phyloP scores from a whole-genome alignment of 441 rosid genomes.

The Pelargonium fulgidum region DNA sequence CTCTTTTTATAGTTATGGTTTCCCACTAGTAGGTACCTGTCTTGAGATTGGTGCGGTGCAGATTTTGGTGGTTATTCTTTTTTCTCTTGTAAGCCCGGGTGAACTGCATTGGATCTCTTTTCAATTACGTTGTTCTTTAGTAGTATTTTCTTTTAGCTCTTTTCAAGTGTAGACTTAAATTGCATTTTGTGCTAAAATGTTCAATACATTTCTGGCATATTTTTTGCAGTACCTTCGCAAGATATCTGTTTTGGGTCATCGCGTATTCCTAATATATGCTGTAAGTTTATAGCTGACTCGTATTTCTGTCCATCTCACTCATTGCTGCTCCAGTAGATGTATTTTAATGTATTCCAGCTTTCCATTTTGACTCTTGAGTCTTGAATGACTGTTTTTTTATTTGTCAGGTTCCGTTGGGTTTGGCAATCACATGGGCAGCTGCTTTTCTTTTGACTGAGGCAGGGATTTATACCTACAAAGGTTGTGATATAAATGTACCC shows the following conservation, averaged over 20 bases:
- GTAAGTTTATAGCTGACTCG: slow-evolving; percentile 38
- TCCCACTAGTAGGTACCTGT: slow-evolving; percentile 83
- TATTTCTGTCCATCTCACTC: neutral
- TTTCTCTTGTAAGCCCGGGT: slow-evolving; percentile 78
- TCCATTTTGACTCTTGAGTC: slow-evolving; percentile 15
- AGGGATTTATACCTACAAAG: slow-evolving; percentile 73
- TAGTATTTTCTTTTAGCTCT: neutral
- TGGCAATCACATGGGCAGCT: slow-evolving; percentile 82
- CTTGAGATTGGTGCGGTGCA: slow-evolving; percentile 80
- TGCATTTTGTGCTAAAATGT: slow-evolving; percentile 15
- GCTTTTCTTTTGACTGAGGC: slow-evolving; percentile 82
- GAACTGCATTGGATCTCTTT: slow-evolving; percentile 4
- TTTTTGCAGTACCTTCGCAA: slow-evolving; percentile 88
- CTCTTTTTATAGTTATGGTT: slow-evolving; percentile 88
- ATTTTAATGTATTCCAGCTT: slow-evolving; percentile 2
- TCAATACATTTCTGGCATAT: slow-evolving; percentile 16
- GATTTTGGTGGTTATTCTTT: slow-evolving; percentile 69
- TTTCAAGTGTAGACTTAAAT: too few relatives aligned
- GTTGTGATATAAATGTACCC: slow-evolving; percentile 71
- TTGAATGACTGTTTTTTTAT: slow-evolving; percentile 8
- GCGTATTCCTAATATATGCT: slow-evolving; percentile 83
- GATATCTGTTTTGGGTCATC: slow-evolving; percentile 85
- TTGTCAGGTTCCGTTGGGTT: slow-evolving; percentile 86
- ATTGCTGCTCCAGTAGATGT: neutral
- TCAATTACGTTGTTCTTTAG: slow-evolving; percentile 11